Conservation (phyloP, 2,329 filamentous ascomycete species). For the Hypoxylon rubiginosum region DNA sequence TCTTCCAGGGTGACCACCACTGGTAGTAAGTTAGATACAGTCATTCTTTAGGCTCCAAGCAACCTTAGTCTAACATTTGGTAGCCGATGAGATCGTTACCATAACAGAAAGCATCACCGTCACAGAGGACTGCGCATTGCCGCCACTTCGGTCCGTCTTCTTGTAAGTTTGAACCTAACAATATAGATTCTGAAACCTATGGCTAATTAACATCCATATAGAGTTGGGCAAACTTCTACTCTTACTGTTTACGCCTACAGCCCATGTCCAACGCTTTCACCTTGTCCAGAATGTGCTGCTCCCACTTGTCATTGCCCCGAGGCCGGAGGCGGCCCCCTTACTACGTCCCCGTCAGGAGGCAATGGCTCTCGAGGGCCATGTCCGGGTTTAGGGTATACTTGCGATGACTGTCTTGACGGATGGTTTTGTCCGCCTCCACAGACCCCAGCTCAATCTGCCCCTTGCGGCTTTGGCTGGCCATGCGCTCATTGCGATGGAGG, state of each 20-base stretch:
- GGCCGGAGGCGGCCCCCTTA: slow-evolving; percentile 17
- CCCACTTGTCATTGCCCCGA: slow-evolving; percentile 42
- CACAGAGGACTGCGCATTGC: slow-evolving; percentile 15
- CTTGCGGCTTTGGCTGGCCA: slow-evolving; percentile 56
- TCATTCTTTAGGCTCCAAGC: background rate
- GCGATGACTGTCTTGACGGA: slow-evolving; percentile 53
- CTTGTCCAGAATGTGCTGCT: slow-evolving; percentile 41
- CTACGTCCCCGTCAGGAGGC: slow-evolving; percentile 27
- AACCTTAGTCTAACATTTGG: slow-evolving; percentile 1
- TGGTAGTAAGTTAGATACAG: slow-evolving; percentile 34
- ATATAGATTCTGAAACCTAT: background rate
- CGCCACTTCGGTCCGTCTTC: slow-evolving; percentile 24
- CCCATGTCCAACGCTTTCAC: slow-evolving; percentile 24
- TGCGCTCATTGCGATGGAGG: slow-evolving; percentile 54
- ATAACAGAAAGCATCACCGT: slow-evolving; percentile 12
- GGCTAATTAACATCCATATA: slow-evolving; percentile 10
- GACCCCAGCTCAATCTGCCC: slow-evolving; percentile 52
- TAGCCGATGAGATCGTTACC: slow-evolving; percentile 10
- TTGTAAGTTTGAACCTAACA: slow-evolving; percentile 21
- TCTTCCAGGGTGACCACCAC: slow-evolving; percentile 21
- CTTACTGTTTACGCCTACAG: slow-evolving; percentile 29
- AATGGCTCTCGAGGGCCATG: slow-evolving; percentile 51
- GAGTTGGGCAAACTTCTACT: slow-evolving; percentile 39
- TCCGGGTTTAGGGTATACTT: slow-evolving; percentile 54
- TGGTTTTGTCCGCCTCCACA: slow-evolving; percentile 56